A percentile compares a stretch with the other conserved stretches of the same genome.
Conservation (phyloP, 2,329 filamentous ascomycete species). For the Escovopsis sp. region DNA sequence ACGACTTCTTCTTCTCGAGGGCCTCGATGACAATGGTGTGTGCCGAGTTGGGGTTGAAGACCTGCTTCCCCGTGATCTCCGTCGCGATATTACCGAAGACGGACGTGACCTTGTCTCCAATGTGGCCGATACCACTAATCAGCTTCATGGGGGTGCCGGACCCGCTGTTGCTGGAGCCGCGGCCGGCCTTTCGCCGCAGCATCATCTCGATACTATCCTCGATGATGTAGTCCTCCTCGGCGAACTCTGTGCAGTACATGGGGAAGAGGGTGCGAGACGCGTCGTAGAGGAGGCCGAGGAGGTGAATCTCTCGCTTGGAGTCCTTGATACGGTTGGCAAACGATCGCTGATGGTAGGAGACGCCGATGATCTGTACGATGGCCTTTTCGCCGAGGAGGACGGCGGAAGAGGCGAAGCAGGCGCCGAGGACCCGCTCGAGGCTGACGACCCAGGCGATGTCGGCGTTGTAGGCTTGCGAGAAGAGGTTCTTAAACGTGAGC, state of each 20-base stretch:
- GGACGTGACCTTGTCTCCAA: constrained; percentile 87
- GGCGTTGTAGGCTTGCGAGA: constrained; percentile 17
- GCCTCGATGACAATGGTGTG: constrained; percentile 84
- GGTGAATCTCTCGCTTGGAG: constrained; percentile 71
- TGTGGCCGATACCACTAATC: constrained; percentile 59
- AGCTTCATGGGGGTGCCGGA: constrained; percentile 64
- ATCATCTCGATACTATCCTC: constrained; percentile 65
- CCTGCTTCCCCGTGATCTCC: constrained; percentile 88
- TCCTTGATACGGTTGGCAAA: constrained; percentile 73
- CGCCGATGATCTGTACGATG: constrained; percentile 68
- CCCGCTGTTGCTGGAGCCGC: constrained; percentile 32
- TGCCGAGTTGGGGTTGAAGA: constrained; percentile 83
- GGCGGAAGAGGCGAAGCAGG: constrained; percentile 50
- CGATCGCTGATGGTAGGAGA: constrained; percentile 72
- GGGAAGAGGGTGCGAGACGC: constrained; percentile 81
- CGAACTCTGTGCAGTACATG: constrained; percentile 80
- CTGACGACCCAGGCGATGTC: constrained; percentile 37
- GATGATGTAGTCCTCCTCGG: constrained; percentile 83
- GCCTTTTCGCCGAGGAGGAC: constrained; percentile 64
- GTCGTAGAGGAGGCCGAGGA: constrained; percentile 77
- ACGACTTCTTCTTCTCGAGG: constrained; percentile 66
- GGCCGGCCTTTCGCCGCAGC: constrained; percentile 36
- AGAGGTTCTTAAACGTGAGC: constrained; percentile 45
- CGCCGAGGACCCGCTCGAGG: constrained; percentile 49
- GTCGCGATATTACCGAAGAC: constrained; percentile 86